Base-by-base conservation (phyloP, 2,329 filamentous ascomycete species). In the Verticillium tricorpus region DNA sequence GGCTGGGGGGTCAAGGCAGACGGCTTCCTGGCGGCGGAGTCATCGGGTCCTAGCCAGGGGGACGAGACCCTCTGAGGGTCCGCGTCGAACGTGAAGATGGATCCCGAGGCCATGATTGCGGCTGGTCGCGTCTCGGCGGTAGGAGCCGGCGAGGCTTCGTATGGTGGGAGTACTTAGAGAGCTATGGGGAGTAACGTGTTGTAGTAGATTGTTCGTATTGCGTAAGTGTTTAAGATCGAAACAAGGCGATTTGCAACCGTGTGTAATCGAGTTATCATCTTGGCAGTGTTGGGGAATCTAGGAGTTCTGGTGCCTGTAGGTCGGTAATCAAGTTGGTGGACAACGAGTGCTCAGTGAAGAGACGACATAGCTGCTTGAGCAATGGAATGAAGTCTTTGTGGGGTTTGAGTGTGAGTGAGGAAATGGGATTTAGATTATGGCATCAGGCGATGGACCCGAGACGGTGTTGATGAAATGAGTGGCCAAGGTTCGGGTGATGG, bases 11-110 rank as follows among this genome's bases (percentile, higher is more conserved):
- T 64, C 12, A 19, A 19, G 11, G 19, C 22, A 34, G 58, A 76
- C 70, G 68, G 77, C 32, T 71, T 66, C 60, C 71, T 75, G 58
- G 72, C 76, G 60, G 73, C 74, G 32, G 77, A 67, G 50, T 80
- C 79, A 45, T 81, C 78, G 0, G 88, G 83, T 12, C 82, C 86
- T 59, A 89, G 84, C 95, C 95, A 99, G 17, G 95, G 95, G 19
- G 94, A 98, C 15, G 91, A 89, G 39, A 98, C 92, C 73, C 91
- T 83, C 2, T 92, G 91, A 56, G 93, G 92, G 67, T 97, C 90
- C 2, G 92, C 88, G 65, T 97, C 92, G 73, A 91, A 99, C 0
- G 94, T 97, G 74, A 99, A 99, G 68, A 99, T 92, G 9, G 94
- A 97, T 63, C 95, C 94, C 14, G 94, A 97, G 62, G 95, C 94